Conservation (phyloP, 2,329 filamentous ascomycete species). For the Calonectria ilicicola region DNA sequence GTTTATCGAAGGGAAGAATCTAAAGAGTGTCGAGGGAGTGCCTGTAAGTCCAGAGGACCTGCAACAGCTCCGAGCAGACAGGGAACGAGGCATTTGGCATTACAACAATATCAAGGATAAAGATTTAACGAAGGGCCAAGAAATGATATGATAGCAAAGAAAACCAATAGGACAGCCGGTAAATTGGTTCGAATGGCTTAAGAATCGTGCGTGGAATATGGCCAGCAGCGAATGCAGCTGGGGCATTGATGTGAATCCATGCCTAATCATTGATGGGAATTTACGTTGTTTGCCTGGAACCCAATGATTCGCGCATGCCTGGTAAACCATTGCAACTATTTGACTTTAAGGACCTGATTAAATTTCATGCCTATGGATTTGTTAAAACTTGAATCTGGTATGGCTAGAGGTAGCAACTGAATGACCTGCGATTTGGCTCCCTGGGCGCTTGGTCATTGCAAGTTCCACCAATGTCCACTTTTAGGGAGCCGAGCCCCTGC, state of each 20-base stretch:
- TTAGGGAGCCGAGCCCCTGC: background rate
- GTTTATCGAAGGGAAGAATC: constrained; percentile 77
- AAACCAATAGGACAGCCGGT: background rate
- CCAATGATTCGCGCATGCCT: too few species aligned
- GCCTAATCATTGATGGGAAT: too few species aligned
- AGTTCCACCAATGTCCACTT: background rate
- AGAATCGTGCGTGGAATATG: background rate
- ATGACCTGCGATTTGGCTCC: background rate
- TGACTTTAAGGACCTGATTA: too few species aligned
- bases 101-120: constrained; percentile 59
- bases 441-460: background rate
- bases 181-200: background rate
- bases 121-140: constrained; percentile 28
- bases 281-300: too few species aligned
- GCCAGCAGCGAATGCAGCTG: background rate
- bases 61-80: constrained; percentile 62
- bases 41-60: constrained; percentile 69
- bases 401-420: too few species aligned
- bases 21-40: constrained; percentile 80
- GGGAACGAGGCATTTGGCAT: constrained; percentile 67
- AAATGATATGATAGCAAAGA: background rate
- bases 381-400: background rate
- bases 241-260: too few species aligned
- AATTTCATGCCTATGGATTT: too few species aligned
- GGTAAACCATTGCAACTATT: too few species aligned